A percentile compares a stretch with the other conserved stretches of the same genome.
phyloP scores from a whole-genome alignment of 2,329 filamentous ascomycete genomes.

The Chlorencoelia australis region DNA sequence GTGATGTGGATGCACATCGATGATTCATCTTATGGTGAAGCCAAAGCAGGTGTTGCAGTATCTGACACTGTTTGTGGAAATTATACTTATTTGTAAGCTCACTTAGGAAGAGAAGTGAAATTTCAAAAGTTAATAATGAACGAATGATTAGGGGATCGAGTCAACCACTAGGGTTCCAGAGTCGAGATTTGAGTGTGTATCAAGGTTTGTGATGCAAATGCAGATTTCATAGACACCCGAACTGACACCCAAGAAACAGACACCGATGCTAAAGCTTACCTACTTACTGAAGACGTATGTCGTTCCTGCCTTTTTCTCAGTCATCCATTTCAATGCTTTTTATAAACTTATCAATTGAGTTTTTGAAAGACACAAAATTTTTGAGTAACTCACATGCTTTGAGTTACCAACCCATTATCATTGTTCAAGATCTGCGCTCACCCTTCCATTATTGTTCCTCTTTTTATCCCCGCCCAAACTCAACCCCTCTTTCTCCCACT shows the following conservation, averaged over 20 bases:
- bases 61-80: slow-evolving; percentile 48
- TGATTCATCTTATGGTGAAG: slow-evolving; percentile 48
- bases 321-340: no score
- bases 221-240: not conserved
- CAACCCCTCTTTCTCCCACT: no score
- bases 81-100: slow-evolving; percentile 38
- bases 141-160: slow-evolving; percentile 15
- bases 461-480: no score
- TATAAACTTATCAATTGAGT: no score
- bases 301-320: not conserved
- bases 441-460: no score
- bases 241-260: slow-evolving; percentile 33
- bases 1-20: slow-evolving; percentile 65
- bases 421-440: no score
- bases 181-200: slow-evolving; percentile 26
- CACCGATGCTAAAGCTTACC: slow-evolving; percentile 48
- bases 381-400: no score
- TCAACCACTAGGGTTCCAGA: slow-evolving; percentile 26
- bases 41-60: slow-evolving; percentile 54
- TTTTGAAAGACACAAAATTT: slow-evolving; percentile 30
- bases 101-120: not conserved
- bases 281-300: slow-evolving; percentile 52
- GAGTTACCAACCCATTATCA: no score
- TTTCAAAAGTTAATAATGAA: not conserved
- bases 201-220: slow-evolving; percentile 16